phyloP scores from a whole-genome alignment of 2,329 filamentous ascomycete species.

The Chrysoporthe austroafricana region DNA sequence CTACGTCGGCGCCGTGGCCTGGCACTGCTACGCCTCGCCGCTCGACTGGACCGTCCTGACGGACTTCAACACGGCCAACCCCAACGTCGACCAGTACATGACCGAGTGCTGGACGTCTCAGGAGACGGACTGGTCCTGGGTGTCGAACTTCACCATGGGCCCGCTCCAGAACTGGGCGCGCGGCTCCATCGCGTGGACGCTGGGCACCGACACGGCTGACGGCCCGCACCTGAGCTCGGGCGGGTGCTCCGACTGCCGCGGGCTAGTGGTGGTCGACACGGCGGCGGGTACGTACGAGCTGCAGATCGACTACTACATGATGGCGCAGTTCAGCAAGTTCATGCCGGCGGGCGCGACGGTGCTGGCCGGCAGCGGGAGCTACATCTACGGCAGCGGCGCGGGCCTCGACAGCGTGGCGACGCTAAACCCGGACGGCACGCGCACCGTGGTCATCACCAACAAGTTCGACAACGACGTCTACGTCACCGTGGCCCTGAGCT shows the following conservation, averaged over 20 bases:
- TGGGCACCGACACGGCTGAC: constrained; percentile 47
- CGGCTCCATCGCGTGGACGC: constrained; percentile 49
- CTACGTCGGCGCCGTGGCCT: constrained; percentile 42
- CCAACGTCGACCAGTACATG: constrained; percentile 49
- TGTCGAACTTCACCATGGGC: constrained; percentile 50
- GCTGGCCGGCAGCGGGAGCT: constrained; percentile 48
- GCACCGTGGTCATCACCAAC: constrained; percentile 52
- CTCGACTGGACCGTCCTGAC: constrained; percentile 43
- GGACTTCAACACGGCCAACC: constrained; percentile 46
- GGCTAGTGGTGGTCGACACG: constrained; percentile 60
- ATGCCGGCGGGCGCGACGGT: constrained; percentile 50
- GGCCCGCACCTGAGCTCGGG: constrained; percentile 47
- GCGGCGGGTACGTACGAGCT: constrained; percentile 47
- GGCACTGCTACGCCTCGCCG: constrained; percentile 47
- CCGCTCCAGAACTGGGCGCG: constrained; percentile 54
- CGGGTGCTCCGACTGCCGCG: constrained; percentile 48
- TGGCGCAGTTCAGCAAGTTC: constrained; percentile 55
- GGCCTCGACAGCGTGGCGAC: constrained; percentile 51
- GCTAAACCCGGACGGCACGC: constrained; percentile 49
- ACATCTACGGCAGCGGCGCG: constrained; percentile 43
- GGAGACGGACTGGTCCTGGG: constrained; percentile 42
- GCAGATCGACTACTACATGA: constrained; percentile 56
- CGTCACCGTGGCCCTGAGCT: constrained; percentile 42
- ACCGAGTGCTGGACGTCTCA: constrained; percentile 51
- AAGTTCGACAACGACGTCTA: constrained; percentile 50